phyloP scores from a whole-genome alignment of 2,329 filamentous ascomycete species.

The Aspergillus fischeri region DNA sequence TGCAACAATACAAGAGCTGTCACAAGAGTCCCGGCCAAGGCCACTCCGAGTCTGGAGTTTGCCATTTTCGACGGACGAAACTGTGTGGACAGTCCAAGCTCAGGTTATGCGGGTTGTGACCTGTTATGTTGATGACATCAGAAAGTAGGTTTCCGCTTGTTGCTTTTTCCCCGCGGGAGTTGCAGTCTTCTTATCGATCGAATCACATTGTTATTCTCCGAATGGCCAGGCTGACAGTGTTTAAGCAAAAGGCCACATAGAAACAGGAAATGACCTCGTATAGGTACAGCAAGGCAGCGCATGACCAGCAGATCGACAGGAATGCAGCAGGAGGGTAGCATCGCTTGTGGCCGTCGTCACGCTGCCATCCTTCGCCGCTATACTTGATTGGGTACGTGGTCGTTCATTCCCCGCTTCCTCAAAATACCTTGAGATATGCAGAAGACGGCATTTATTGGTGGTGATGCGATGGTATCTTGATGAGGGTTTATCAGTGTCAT shows the following conservation, averaged over 20 bases:
- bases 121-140: constrained; percentile 7
- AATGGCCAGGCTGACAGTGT: background rate
- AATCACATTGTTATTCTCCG: background rate
- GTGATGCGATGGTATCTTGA: background rate
- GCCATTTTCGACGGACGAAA: constrained; percentile 22
- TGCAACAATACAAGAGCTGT: constrained; percentile 30
- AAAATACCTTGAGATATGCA: background rate
- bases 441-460: background rate
- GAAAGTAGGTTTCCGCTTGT: background rate
- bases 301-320: constrained; percentile 1
- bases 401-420: background rate
- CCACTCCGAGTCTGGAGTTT: constrained; percentile 21
- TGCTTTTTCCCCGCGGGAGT: background rate
- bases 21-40: constrained; percentile 23
- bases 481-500: background rate
- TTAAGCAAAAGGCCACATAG: background rate
- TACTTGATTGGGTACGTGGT: background rate
- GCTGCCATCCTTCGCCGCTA: background rate
- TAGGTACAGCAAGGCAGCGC: background rate
- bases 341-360: background rate
- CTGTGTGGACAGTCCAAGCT: constrained; percentile 1
- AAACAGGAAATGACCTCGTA: constrained; percentile 3
- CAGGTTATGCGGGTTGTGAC: constrained; percentile 4
- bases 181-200: background rate
- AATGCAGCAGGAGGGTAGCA: background rate